A percentile compares a stretch with the other conserved stretches of the same genome.
These are phyloP conservation scores for Goniomonas avonlea DNA, from an alignment of 78 protist species.

Conservation along the genomic window DNA sequence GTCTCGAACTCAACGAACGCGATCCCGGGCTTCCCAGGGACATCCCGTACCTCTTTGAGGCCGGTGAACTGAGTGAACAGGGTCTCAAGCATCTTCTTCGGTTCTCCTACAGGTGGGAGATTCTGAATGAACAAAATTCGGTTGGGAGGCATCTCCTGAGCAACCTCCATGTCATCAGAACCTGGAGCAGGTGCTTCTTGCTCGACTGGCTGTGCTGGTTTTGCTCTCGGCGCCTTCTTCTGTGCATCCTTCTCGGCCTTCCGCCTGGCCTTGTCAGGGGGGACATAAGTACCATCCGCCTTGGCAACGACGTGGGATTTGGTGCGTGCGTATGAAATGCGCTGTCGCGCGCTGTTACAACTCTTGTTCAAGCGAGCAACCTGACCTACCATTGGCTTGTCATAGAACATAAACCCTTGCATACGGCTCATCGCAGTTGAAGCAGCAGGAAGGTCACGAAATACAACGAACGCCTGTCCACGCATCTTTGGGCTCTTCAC, in stretches of 20 bases:
- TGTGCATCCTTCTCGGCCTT: background rate
- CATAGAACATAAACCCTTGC: conserved; percentile 78
- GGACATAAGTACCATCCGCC: conserved; percentile 67
- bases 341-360: background rate
- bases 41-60: conserved; percentile 64
- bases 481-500: conserved; percentile 65
- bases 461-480: conserved; percentile 94
- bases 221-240: background rate
- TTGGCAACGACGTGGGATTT: conserved; percentile 75
- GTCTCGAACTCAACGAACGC: conserved; percentile 78
- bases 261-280: background rate
- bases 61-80: conserved; percentile 80
- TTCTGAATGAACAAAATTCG: conserved; percentile 57
- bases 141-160: conserved; percentile 40
- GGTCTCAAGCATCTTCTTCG: conserved; percentile 48
- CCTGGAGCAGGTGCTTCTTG: background rate
- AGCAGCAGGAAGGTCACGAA: conserved; percentile 70
- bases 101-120: conserved; percentile 66
- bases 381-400: conserved; percentile 58
- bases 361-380: background rate
- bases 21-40: conserved; percentile 67
- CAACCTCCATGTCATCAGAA: background rate
- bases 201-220: background rate
- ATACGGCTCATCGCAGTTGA: conserved; percentile 61
- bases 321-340: background rate